Conservation (phyloP, 2,329 filamentous ascomycete species). For the Huntiella decipiens region DNA sequence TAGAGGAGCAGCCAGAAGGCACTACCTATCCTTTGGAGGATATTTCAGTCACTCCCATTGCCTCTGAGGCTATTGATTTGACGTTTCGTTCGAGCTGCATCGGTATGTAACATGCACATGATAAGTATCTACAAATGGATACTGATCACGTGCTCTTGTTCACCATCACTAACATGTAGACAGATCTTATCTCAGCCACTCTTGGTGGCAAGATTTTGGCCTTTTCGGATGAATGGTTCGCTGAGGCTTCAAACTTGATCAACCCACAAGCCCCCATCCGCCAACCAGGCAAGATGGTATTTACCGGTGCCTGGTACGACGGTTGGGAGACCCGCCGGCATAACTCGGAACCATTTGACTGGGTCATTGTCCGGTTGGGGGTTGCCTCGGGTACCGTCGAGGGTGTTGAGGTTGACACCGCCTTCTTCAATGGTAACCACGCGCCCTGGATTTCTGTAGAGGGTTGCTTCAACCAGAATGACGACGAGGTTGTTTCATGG, state of each 20-base stretch:
- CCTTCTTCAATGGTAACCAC: slow-evolving; percentile 68
- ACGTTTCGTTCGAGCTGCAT: slow-evolving; percentile 43
- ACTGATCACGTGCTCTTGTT: not conserved
- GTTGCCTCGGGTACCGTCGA: slow-evolving; percentile 53
- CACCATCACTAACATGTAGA: not conserved
- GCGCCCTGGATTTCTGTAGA: slow-evolving; percentile 63
- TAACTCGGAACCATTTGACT: slow-evolving; percentile 45
- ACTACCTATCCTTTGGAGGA: slow-evolving; percentile 36
- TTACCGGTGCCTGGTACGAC: slow-evolving; percentile 51
- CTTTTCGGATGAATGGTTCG: slow-evolving; percentile 52
- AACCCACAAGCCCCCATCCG: slow-evolving; percentile 44
- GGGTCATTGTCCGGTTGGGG: slow-evolving; percentile 45
- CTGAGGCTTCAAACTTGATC: slow-evolving; percentile 43
- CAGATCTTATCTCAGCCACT: slow-evolving; percentile 41
- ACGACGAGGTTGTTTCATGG: slow-evolving; percentile 46
- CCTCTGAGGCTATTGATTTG: slow-evolving; percentile 36
- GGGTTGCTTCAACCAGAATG: slow-evolving; percentile 47
- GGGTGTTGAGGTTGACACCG: slow-evolving; percentile 63
- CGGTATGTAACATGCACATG: slow-evolving; percentile 22
- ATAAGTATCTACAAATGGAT: not conserved
- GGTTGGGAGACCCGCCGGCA: slow-evolving; percentile 52
- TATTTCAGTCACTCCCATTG: slow-evolving; percentile 29
- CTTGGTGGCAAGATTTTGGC: slow-evolving; percentile 45
- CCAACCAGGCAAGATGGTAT: slow-evolving; percentile 49
- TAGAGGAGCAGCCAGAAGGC: slow-evolving; percentile 7